phyloP scores from a whole-genome alignment of 225 moss, liverwort and hornwort genomes.

The Polytrichum commune region DNA sequence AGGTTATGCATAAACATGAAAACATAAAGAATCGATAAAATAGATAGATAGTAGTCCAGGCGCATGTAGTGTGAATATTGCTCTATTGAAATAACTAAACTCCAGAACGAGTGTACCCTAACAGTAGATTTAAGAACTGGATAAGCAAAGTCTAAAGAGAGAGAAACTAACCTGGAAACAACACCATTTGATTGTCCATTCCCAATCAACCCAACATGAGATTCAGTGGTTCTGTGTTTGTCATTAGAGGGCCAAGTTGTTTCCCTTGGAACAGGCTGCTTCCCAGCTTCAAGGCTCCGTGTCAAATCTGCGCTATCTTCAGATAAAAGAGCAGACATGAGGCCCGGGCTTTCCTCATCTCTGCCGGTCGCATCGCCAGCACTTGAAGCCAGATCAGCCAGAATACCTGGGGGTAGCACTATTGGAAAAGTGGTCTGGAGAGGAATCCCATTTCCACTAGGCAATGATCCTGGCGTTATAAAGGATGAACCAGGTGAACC shows the following conservation, averaged over 20 bases:
- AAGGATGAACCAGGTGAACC: constrained; percentile 25
- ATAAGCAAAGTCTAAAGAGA: no score
- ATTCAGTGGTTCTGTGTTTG: background rate
- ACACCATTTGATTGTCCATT: background rate
- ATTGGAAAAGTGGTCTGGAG: constrained; percentile 44
- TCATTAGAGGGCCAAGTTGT: background rate
- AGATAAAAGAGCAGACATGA: constrained; percentile 29
- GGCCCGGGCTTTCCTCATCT: constrained; percentile 16
- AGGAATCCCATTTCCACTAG: constrained; percentile 1
- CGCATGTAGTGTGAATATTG: no score
- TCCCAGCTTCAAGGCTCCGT: constrained; percentile 12
- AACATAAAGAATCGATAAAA: no score
- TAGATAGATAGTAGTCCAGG: no score
- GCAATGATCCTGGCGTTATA: background rate
- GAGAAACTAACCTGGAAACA: constrained; percentile 5
- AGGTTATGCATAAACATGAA: no score
- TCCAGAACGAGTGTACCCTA: no score
- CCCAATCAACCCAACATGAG: background rate
- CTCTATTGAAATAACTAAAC: no score
- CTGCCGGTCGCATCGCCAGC: constrained; percentile 24
- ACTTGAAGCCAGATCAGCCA: constrained; percentile 43
- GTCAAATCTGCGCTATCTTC: constrained; percentile 25
- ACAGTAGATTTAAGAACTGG: no score
- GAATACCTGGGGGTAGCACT: constrained; percentile 19
- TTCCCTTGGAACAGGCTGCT: constrained; percentile 8